A percentile compares a stretch with the other conserved stretches of the same genome.
Conservation (phyloP, 1,139 yeast species). For the Taphrina wiesneri region DNA sequence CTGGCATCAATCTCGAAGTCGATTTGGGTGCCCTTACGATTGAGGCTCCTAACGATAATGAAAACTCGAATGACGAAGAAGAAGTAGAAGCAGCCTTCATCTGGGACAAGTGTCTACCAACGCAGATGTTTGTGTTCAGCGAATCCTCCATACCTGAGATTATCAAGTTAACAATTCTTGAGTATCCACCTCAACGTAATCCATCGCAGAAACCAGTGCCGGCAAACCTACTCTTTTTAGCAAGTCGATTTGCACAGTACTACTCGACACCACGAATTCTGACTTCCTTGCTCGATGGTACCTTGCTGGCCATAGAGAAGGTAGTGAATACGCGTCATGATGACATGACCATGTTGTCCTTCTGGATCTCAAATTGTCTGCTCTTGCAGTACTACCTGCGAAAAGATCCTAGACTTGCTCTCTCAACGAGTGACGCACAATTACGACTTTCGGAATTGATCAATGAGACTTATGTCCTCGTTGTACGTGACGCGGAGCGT, state of each 20-base stretch:
- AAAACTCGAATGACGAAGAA: conserved; percentile 32
- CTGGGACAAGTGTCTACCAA: conserved; percentile 49
- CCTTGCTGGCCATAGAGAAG: conserved; percentile 46
- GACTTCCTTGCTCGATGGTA: conserved; percentile 46
- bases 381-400: conserved; percentile 49
- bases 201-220: conserved; percentile 49
- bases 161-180: conserved; percentile 47
- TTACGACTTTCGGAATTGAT: conserved; percentile 45
- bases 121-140: conserved; percentile 49
- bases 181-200: conserved; percentile 48
- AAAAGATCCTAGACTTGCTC: conserved; percentile 46
- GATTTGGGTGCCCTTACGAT: conserved; percentile 44
- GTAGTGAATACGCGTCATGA: conserved; percentile 44
- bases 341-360: conserved; percentile 49
- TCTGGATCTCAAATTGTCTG: conserved; percentile 51
- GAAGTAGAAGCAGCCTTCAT: conserved; percentile 43
- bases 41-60: conserved; percentile 37
- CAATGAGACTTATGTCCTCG: conserved; percentile 45
- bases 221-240: conserved; percentile 50
- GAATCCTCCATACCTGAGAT: conserved; percentile 48
- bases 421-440: conserved; percentile 45
- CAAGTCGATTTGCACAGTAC: conserved; percentile 50
- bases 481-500: conserved; percentile 48
- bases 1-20: conserved; percentile 45
- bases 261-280: conserved; percentile 46